phyloP scores from a whole-genome alignment of 257 asterid genomes.

The Prunella vulgaris region DNA sequence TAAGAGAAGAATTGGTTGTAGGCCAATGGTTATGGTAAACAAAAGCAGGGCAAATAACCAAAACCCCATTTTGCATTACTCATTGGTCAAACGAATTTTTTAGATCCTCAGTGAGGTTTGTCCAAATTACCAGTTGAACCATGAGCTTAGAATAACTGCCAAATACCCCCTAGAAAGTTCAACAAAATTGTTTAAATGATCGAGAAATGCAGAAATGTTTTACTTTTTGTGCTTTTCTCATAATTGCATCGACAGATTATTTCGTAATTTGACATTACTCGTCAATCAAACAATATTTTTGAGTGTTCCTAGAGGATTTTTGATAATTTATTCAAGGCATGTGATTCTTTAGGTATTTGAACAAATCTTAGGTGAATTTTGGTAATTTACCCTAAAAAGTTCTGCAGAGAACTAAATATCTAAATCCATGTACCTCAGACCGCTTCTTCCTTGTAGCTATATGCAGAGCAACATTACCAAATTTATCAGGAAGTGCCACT shows the following conservation, averaged over 20 bases:
- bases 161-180: neutral
- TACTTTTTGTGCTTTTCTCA: neutral
- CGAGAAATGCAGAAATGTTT: neutral
- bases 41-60: neutral
- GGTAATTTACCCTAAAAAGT: neutral
- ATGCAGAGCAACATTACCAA: slow-evolving; percentile 68
- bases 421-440: slow-evolving; percentile 41
- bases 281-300: neutral
- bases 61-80: neutral
- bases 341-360: neutral
- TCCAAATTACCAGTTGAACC: neutral
- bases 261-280: too few species aligned
- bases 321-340: neutral
- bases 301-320: neutral
- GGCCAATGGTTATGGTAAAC: neutral
- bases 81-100: too few species aligned
- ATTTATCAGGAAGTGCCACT: slow-evolving; percentile 72
- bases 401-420: neutral
- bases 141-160: neutral
- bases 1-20: neutral
- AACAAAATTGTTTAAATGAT: neutral
- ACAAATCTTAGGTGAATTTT: neutral
- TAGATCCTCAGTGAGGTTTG: neutral
- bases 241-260: neutral
- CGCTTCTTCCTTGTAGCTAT: slow-evolving; percentile 76